These are phyloP conservation scores for Pseudozyma sp. DNA, from an alignment of 1,284 basidiomycete species.

Conservation along the genomic window DNA sequence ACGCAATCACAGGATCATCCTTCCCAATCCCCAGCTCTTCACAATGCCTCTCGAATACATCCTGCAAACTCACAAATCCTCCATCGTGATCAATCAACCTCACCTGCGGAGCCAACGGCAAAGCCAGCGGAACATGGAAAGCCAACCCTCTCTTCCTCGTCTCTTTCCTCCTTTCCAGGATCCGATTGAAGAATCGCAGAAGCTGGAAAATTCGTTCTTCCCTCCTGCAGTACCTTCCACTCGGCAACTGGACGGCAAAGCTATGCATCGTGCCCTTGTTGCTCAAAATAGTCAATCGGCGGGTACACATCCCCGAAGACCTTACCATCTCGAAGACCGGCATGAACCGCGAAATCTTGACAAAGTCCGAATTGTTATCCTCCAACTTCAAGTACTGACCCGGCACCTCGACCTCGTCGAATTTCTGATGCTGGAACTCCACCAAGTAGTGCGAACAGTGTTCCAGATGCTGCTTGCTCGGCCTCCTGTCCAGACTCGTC, in stretches of 20 bases:
- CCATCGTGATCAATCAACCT: constrained; percentile 91
- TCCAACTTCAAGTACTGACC: constrained; percentile 89
- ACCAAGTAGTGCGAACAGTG: constrained; percentile 91
- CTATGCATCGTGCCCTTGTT: constrained; percentile 87
- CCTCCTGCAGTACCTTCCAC: constrained; percentile 85
- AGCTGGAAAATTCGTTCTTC: constrained; percentile 94
- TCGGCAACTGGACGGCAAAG: constrained; percentile 92
- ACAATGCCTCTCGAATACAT: constrained; percentile 93
- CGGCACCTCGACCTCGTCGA: constrained; percentile 97
- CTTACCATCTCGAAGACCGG: constrained; percentile 91
- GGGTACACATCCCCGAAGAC: constrained; percentile 84
- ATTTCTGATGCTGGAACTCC: constrained; percentile 97
- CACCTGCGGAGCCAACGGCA: constrained; percentile 85
- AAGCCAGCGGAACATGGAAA: constrained; percentile 89
- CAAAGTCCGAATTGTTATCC: constrained; percentile 91
- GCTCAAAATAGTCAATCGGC: constrained; percentile 91
- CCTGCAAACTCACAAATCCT: constrained; percentile 89
- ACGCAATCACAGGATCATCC: constrained; percentile 79
- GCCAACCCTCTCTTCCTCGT: constrained; percentile 88
- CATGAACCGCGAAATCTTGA: constrained; percentile 90
- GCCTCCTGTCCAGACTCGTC: constrained; percentile 81
- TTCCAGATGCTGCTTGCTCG: constrained; percentile 88
- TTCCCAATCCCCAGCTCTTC: constrained; percentile 80
- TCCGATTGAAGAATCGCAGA: constrained; percentile 88
- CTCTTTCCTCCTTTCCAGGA: constrained; percentile 79